phyloP scores from a whole-genome alignment of 139 green algal genomes.

The Gonium pectorale region DNA sequence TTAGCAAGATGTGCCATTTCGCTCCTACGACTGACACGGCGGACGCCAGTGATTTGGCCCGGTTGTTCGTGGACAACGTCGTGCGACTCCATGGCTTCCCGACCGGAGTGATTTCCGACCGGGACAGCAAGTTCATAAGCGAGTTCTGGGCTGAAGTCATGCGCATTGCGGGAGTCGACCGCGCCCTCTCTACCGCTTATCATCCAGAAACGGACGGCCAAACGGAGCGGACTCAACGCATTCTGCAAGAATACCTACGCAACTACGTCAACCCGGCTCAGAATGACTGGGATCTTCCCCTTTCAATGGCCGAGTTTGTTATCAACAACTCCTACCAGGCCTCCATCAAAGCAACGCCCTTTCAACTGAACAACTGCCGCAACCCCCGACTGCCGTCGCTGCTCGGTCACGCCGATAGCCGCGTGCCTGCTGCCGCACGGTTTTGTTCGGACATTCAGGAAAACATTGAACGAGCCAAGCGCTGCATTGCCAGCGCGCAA shows the following conservation, averaged over 20 bases:
- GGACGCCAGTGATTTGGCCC: too few species aligned
- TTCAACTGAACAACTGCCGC: conserved; percentile 53
- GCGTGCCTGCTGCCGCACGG: neutral
- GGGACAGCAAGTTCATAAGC: conserved; percentile 39
- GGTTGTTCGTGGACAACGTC: conserved; percentile 51
- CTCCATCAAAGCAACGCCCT: conserved; percentile 49
- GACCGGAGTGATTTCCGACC: conserved; percentile 49
- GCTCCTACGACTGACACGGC: too few species aligned
- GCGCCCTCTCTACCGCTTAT: conserved; percentile 15
- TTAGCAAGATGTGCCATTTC: conserved; percentile 60
- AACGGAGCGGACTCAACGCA: conserved; percentile 71
- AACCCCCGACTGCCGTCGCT: neutral
- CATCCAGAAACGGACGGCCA: conserved; percentile 67
- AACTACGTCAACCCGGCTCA: conserved; percentile 38
- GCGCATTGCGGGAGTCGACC: neutral
- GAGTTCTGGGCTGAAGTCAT: conserved; percentile 50
- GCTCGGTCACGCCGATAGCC: neutral
- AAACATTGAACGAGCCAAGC: neutral
- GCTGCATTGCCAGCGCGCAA: conserved; percentile 35
- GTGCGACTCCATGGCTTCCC: conserved; percentile 45
- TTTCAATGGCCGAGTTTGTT: conserved; percentile 64
- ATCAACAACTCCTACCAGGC: conserved; percentile 61
- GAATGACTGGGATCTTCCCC: conserved; percentile 62
- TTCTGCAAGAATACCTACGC: conserved; percentile 69
- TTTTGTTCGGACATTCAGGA: neutral